These are phyloP conservation scores for Graphiopsis chlorocephala DNA, from an alignment of 2,329 filamentous ascomycete species.

Conservation along the genomic window DNA sequence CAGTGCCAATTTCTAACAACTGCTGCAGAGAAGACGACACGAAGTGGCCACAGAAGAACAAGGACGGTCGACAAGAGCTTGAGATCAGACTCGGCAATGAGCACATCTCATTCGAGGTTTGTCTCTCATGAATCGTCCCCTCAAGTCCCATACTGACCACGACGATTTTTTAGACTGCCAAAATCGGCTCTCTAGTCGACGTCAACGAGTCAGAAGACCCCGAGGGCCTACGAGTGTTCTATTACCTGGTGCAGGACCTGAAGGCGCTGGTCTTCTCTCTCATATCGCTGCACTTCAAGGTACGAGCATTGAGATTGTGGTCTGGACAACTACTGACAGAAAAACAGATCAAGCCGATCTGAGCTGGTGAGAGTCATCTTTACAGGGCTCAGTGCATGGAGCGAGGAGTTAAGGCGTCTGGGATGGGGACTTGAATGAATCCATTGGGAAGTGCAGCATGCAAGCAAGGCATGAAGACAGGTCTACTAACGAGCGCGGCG, in stretches of 20 bases:
- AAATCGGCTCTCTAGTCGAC: slow-evolving; percentile 95
- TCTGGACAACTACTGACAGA: neutral
- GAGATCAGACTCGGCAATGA: slow-evolving; percentile 93
- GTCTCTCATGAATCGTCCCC: slow-evolving; percentile 20
- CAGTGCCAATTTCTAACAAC: slow-evolving; percentile 16
- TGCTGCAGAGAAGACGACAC: slow-evolving; percentile 82
- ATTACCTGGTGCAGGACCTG: slow-evolving; percentile 95
- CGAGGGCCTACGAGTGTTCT: slow-evolving; percentile 93
- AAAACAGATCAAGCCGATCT: slow-evolving; percentile 34
- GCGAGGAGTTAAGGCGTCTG: slow-evolving; percentile 15
- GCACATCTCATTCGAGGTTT: slow-evolving; percentile 95
- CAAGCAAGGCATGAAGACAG: neutral
- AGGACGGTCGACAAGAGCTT: slow-evolving; percentile 93
- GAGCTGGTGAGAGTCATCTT: neutral
- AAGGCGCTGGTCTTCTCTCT: slow-evolving; percentile 96
- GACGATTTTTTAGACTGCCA: slow-evolving; percentile 69
- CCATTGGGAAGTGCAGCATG: neutral
- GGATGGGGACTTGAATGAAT: neutral
- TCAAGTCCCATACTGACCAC: slow-evolving; percentile 24
- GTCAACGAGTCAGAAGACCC: slow-evolving; percentile 95
- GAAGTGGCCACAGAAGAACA: slow-evolving; percentile 99
- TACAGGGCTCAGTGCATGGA: neutral
- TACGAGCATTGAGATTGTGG: slow-evolving; percentile 29
- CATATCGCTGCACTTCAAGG: slow-evolving; percentile 97
- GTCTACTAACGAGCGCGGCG: neutral